These are phyloP conservation scores for Stachybotrys chartarum DNA, from an alignment of 2,329 filamentous ascomycete genomes.

Conservation along the genomic window DNA sequence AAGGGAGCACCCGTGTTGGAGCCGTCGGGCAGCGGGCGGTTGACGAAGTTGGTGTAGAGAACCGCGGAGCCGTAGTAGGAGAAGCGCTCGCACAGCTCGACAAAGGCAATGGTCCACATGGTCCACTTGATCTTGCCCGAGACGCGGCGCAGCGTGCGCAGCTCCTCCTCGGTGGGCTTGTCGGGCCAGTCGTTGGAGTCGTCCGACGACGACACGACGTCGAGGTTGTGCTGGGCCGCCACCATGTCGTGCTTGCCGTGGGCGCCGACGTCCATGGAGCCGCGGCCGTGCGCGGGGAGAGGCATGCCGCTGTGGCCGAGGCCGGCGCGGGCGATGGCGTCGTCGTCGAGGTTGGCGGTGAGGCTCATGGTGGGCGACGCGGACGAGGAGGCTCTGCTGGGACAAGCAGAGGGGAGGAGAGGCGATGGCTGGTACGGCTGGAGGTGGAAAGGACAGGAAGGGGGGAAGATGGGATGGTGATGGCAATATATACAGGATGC, in stretches of 20 bases:
- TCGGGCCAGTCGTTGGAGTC: conserved; percentile 24
- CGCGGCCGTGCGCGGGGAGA: conserved; percentile 13
- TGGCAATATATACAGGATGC: neutral
- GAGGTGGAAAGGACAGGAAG: neutral
- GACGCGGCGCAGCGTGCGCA: conserved; percentile 53
- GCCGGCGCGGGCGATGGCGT: conserved; percentile 26
- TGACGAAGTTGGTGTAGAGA: conserved; percentile 62
- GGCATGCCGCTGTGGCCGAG: conserved; percentile 18
- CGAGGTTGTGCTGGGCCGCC: conserved; percentile 10
- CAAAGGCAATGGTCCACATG: conserved; percentile 63
- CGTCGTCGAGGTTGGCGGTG: conserved; percentile 25
- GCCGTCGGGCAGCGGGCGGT: conserved; percentile 43
- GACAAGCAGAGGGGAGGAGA: neutral
- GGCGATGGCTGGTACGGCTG: neutral
- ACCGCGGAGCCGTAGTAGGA: conserved; percentile 69
- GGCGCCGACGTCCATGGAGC: conserved; percentile 18
- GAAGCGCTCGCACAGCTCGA: conserved; percentile 71
- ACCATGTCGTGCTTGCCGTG: conserved; percentile 3
- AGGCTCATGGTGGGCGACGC: conserved; percentile 22
- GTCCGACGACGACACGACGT: conserved; percentile 12
- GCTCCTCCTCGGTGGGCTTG: conserved; percentile 54
- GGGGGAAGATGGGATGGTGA: neutral
- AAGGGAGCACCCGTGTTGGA: conserved; percentile 45
- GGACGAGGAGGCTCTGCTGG: neutral
- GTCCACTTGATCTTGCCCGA: conserved; percentile 58